These are phyloP conservation scores for Marasmius fiardii DNA, from an alignment of 1,284 basidiomycete genomes.

Conservation along the genomic window DNA sequence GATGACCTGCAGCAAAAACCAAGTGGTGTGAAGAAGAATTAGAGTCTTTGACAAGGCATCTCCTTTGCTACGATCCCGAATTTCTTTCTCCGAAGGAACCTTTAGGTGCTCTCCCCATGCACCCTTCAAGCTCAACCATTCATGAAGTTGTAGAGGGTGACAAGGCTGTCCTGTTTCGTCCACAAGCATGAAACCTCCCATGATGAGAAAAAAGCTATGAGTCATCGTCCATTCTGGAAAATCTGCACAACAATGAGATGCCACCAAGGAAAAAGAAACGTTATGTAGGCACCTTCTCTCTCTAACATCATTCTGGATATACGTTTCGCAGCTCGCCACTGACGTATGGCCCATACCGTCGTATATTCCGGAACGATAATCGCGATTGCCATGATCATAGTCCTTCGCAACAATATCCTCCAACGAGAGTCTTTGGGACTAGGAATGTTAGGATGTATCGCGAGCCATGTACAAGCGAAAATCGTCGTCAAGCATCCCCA, in stretches of 20 bases:
- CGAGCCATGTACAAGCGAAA: constrained; percentile 10
- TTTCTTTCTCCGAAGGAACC: background rate
- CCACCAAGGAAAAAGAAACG: background rate
- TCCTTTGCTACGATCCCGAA: constrained; percentile 7
- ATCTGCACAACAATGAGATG: background rate
- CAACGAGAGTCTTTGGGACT: background rate
- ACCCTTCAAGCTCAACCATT: background rate
- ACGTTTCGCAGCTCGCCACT: background rate
- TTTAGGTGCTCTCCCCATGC: too few species aligned
- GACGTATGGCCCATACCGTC: background rate
- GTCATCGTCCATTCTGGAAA: constrained; percentile 1
- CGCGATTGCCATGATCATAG: background rate
- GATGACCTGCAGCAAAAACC: constrained; percentile 2
- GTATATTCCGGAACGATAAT: background rate
- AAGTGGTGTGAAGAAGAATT: constrained; percentile 6
- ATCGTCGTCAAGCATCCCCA: constrained; percentile 7
- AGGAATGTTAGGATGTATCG: constrained; percentile 7
- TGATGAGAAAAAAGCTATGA: constrained; percentile 1
- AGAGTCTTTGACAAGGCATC: constrained; percentile 4
- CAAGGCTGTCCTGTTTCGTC: background rate
- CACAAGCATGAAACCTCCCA: constrained; percentile 6
- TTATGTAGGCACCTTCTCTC: background rate
- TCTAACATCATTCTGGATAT: background rate
- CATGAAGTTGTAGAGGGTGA: background rate
- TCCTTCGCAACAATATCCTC: background rate